phyloP scores from a whole-genome alignment of 2,329 filamentous ascomycete genomes.

The Leptographium lundbergii region DNA sequence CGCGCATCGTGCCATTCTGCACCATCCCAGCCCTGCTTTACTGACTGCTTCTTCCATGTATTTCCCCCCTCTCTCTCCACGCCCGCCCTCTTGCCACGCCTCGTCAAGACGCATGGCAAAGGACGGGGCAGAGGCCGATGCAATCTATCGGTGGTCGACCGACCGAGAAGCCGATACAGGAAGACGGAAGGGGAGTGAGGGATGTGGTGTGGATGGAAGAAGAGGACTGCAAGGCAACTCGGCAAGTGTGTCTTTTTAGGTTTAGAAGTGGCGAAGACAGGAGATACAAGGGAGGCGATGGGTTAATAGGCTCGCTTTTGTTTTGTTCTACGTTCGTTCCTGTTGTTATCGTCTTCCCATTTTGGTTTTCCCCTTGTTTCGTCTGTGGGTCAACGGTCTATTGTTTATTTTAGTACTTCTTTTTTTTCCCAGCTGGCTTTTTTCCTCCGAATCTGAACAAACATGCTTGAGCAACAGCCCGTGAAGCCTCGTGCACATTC shows the following conservation, averaged over 20 bases:
- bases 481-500: background rate
- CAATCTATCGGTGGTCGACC: background rate
- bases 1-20: background rate
- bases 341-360: background rate
- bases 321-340: background rate
- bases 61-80: background rate
- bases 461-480: background rate
- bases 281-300: background rate
- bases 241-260: background rate
- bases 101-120: background rate
- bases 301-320: conserved; percentile 1
- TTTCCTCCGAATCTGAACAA: background rate
- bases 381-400: conserved; percentile 1
- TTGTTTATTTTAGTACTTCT: background rate
- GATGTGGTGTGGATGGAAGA: background rate
- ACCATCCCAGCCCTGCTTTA: background rate
- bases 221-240: background rate
- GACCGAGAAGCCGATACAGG: background rate
- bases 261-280: background rate
- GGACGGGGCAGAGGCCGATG: background rate
- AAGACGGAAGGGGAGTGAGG: background rate
- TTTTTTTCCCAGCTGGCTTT: background rate
- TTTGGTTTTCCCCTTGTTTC: background rate
- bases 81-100: background rate
- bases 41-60: background rate